These are phyloP conservation scores for Leishmania turanica DNA, from an alignment of 208 protist genomes.

Conservation along the genomic window DNA sequence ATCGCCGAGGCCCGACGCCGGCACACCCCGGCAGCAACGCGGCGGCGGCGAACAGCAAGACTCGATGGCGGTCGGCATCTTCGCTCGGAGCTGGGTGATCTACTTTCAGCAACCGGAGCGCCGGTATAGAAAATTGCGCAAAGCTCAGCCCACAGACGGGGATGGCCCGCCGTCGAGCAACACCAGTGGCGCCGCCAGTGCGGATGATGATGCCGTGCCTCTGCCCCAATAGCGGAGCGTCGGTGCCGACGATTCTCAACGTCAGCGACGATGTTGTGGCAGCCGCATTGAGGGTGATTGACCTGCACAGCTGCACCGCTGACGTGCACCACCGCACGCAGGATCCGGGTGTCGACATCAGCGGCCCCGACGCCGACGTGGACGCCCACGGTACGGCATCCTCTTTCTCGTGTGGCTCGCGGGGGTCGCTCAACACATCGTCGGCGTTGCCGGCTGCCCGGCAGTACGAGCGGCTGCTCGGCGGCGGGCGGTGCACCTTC, in stretches of 20 bases:
- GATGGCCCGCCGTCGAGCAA: too few relatives aligned
- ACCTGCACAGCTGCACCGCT: conserved; percentile 6
- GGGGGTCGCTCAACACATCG: too few relatives aligned
- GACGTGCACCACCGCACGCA: conserved; percentile 1
- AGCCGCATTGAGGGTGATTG: conserved; percentile 9
- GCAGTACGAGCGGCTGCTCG: neutral
- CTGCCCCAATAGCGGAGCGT: neutral
- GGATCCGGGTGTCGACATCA: too few relatives aligned
- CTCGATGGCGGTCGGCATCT: neutral
- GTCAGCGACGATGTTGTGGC: conserved; percentile 14
- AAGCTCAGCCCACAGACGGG: neutral
- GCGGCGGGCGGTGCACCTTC: conserved; percentile 9
- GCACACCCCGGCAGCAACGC: neutral
- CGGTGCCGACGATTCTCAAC: neutral
- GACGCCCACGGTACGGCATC: too few relatives aligned
- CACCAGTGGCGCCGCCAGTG: neutral
- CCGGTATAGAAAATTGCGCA: neutral
- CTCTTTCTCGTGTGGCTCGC: too few relatives aligned
- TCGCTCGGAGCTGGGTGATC: conserved; percentile 18
- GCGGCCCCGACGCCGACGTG: neutral
- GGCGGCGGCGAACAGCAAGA: neutral
- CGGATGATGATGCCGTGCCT: conserved; percentile 1
- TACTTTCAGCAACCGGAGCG: neutral
- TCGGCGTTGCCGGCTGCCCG: too few relatives aligned
- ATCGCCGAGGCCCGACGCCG: neutral